Evolutionary conservation across 345 rosid genomes (phyloP).

Genomic region (Luvunga scandens): DNA sequence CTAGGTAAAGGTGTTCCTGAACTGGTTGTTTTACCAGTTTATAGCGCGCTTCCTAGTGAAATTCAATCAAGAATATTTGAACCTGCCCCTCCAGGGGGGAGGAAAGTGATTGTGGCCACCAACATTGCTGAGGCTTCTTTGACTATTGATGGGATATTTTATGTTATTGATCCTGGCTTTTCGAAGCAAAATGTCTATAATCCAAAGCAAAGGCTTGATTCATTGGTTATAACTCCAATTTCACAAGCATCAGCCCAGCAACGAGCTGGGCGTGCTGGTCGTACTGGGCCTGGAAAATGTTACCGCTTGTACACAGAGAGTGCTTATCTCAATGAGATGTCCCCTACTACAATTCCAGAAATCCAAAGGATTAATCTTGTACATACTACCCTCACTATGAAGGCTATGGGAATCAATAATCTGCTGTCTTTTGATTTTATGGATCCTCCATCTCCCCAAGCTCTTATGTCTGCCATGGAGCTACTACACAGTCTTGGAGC

Average conservation of each 20-base stretch:
- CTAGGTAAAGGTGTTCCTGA: constrained; percentile 70
- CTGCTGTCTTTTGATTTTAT: constrained; percentile 66
- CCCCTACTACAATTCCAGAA: constrained; percentile 81
- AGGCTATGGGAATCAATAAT: constrained; percentile 93
- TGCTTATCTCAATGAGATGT: constrained; percentile 73
- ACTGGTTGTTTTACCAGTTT: constrained; percentile 73
- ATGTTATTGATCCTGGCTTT: constrained; percentile 90
- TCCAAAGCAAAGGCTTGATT: constrained; percentile 77
- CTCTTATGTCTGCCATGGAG: constrained; percentile 88
- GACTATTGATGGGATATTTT: constrained; percentile 73
- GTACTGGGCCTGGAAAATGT: constrained; percentile 89
- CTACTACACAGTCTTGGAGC: constrained; percentile 83
- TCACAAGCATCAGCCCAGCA: constrained; percentile 87
- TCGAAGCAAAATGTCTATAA: constrained; percentile 79
- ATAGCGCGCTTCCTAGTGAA: constrained; percentile 84
- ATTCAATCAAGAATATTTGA: constrained; percentile 88
- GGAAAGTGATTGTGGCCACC: constrained; percentile 86
- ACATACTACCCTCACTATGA: constrained; percentile 57
- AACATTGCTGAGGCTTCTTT: constrained; percentile 85
- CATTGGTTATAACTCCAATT: constrained; percentile 73
- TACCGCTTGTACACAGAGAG: constrained; percentile 77
- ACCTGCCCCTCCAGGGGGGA: constrained; percentile 74
- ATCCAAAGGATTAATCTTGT: constrained; percentile 92
- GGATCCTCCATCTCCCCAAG: constrained; percentile 75
- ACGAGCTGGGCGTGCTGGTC: constrained; percentile 86